phyloP scores from a whole-genome alignment of 2,329 filamentous ascomycete species.

The Xylariaceae sp. region DNA sequence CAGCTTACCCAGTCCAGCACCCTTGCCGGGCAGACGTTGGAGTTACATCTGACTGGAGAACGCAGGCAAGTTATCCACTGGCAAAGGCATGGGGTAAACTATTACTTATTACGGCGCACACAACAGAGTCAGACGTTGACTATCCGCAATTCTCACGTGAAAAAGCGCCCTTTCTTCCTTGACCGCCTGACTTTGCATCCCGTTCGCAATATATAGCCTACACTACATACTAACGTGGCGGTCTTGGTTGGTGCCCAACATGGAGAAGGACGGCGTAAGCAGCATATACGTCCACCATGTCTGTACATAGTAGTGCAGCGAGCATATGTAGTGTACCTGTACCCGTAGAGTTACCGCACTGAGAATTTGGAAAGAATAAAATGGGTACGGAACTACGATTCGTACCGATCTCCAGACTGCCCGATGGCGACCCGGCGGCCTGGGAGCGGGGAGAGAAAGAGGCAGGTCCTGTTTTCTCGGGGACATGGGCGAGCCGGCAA shows the following conservation, averaged over 20 bases:
- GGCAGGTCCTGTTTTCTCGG: conserved; percentile 16
- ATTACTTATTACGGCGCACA: neutral
- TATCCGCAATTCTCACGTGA: no score
- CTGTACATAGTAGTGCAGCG: no score
- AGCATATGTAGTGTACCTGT: neutral
- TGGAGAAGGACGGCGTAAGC: conserved; percentile 1
- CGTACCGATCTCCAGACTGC: conserved; percentile 4
- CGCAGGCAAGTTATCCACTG: neutral
- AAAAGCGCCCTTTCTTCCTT: neutral
- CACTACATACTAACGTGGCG: neutral
- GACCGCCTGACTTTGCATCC: neutral
- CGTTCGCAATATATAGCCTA: neutral
- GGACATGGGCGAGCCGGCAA: conserved; percentile 7
- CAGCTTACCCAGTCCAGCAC: neutral
- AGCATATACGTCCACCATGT: no score
- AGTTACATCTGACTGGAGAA: neutral
- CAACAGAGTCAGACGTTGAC: no score
- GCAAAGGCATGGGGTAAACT: no score
- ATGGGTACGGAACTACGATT: neutral
- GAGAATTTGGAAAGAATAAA: no score
- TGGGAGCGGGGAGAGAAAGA: conserved; percentile 20
- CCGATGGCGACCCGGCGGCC: conserved; percentile 11
- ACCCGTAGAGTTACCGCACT: no score
- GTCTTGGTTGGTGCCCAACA: conserved; percentile 23
- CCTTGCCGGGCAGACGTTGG: neutral